Base-by-base conservation (phyloP, 1,139 yeast species). In the Cylindricascospora bacillispora region DNA sequence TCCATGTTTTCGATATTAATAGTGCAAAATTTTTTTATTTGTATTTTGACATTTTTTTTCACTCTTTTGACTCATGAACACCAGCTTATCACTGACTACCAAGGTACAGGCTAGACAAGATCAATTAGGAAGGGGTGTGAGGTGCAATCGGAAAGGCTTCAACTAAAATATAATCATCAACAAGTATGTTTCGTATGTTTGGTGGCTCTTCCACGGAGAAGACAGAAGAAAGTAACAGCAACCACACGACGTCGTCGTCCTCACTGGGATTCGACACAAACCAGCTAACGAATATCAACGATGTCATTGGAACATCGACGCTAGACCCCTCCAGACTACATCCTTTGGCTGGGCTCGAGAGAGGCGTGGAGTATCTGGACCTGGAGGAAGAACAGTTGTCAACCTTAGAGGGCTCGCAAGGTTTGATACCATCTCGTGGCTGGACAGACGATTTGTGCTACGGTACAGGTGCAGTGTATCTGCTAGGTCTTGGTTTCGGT, bases 401-500 rank as follows among this genome's bases (percentile, higher is more conserved):
- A 31, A 60, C 70, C 13, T 60, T 81, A 47, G 93, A 85, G 49
- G 95, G 95, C 25, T 73, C 93, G 1, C 82, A 81, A 52, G 94
- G 95, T 36, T 58, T 89, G 36, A 70, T 89, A 44, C 95, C 98
- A 22, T 80, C 93, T 22, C 78, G 95, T 61, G 93, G 92, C 48
- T 89, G 95, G 94, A 71, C 86, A 11, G 98, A 89, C 56, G 97
- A 89, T 59, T 67, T 89, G 42, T 85, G 95, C 68, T 89, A 92
- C 59, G 98, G 98, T 45, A 81, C 98, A 9, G 98, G 98, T 56
- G 76, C 95, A 9, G 86, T 85, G 29, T 89, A 89, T 56, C 66
- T 89, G 45, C 47, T 79, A 26, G 93, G 89, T 31, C 59, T 80
- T 36, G 86, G 89, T 26, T 39, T 70, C 32, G 98, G 98, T 57